A percentile compares a stretch with the other conserved stretches of the same genome.
Evolutionary conservation across 768 basidiomycete genomes (phyloP).

Genomic region (Tylopilus sp.): DNA sequence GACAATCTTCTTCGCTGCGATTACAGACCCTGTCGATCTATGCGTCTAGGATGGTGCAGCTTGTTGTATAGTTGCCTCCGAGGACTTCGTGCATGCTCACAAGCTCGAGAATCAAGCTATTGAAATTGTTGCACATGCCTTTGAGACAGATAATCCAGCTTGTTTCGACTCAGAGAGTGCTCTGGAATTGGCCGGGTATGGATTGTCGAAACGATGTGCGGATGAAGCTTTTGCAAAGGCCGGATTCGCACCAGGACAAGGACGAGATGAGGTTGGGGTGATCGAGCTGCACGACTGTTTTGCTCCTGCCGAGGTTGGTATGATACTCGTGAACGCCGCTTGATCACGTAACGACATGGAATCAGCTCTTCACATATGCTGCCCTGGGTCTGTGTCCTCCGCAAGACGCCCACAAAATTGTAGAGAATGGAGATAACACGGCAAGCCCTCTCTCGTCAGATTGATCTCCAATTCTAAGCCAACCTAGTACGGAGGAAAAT

Average conservation of each 20-base stretch:
- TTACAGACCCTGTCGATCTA: neutral
- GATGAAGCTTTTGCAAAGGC: constrained; percentile 70
- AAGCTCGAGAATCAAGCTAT: constrained; percentile 83
- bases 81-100: constrained; percentile 70
- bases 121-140: constrained; percentile 66
- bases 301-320: too few species aligned
- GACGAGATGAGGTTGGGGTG: constrained; percentile 73
- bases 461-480: too few species aligned
- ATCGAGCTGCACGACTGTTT: constrained; percentile 88
- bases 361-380: constrained; percentile 70
- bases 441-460: constrained; percentile 45
- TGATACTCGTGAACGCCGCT: constrained; percentile 50
- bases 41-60: constrained; percentile 63
- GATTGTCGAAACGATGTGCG: constrained; percentile 68
- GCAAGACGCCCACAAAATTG: constrained; percentile 69
- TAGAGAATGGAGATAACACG: constrained; percentile 76
- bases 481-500: constrained; percentile 75
- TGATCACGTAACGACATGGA: neutral
- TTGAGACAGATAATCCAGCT: constrained; percentile 61
- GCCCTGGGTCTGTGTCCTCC: constrained; percentile 68
- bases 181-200: constrained; percentile 80
- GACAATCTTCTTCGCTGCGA: constrained; percentile 12
- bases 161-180: constrained; percentile 67
- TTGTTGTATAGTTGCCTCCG: constrained; percentile 74
- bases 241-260: constrained; percentile 60